Evolutionary conservation across 306 rosid genomes (phyloP).

Genomic region (Hylodesmum podocarpum): DNA sequence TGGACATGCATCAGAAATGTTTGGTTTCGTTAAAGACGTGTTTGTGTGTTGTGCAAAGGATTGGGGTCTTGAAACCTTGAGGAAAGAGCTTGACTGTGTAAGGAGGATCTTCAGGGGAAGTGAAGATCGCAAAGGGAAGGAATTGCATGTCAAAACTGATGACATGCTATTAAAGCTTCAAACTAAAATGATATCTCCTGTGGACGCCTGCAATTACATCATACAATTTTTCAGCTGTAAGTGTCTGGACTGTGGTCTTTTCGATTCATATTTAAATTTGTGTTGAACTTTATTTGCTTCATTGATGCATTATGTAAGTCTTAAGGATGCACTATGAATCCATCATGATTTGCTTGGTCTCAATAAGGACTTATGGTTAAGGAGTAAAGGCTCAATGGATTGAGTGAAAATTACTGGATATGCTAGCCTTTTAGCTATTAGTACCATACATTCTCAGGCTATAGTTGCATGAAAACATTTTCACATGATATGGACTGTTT

Average conservation of each 20-base stretch:
- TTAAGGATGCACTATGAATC: background rate
- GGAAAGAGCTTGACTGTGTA: conserved; percentile 91
- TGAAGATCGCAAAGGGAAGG: conserved; percentile 90
- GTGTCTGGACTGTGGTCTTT: conserved; percentile 32
- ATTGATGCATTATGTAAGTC: background rate
- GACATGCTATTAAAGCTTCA: conserved; percentile 68
- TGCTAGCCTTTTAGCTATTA: background rate
- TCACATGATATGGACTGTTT: background rate
- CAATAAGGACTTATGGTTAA: too few relatives aligned
- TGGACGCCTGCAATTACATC: conserved; percentile 83
- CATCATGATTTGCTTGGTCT: conserved; percentile 15
- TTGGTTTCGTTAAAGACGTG: conserved; percentile 97
- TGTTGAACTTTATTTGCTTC: background rate
- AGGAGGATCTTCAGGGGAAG: conserved; percentile 81
- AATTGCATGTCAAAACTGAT: conserved; percentile 69
- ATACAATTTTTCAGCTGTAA: conserved; percentile 84
- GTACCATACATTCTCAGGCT: background rate
- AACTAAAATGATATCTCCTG: conserved; percentile 66
- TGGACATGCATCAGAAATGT: conserved; percentile 91
- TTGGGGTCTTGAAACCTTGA: conserved; percentile 83
- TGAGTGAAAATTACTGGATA: conserved; percentile 10
- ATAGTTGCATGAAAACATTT: background rate
- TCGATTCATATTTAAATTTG: background rate
- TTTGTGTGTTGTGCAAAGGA: conserved; percentile 84
- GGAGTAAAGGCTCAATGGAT: background rate